Evolutionary conservation across 1,284 basidiomycete genomes (phyloP).

Genomic region (Butyriboletus appendiculatus): DNA sequence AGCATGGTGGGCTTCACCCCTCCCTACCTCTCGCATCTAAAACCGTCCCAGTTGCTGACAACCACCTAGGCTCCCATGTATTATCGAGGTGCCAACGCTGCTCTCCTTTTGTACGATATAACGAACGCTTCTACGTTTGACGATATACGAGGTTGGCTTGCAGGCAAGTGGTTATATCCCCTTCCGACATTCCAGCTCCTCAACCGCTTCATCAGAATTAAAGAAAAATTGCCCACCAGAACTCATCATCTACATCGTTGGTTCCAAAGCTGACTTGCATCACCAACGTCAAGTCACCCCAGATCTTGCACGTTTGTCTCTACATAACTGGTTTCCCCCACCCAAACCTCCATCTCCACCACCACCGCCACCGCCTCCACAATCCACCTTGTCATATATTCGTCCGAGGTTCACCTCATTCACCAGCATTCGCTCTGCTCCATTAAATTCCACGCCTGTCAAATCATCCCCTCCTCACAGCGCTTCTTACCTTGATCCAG

Average conservation of each 20-base stretch:
- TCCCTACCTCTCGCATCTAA: constrained; percentile 17
- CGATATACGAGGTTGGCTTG: constrained; percentile 92
- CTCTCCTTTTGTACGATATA: constrained; percentile 96
- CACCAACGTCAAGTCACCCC: constrained; percentile 71
- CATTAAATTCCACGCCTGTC: constrained; percentile 39
- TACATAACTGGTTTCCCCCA: constrained; percentile 84
- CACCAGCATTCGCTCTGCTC: constrained; percentile 67
- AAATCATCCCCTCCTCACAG: constrained; percentile 49
- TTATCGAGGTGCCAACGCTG: constrained; percentile 97
- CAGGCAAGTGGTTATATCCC: constrained; percentile 50
- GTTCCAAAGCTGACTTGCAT: constrained; percentile 84
- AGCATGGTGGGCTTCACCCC: constrained; percentile 69
- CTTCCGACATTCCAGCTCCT: constrained; percentile 1
- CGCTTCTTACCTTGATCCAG: constrained; percentile 55
- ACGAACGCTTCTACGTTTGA: constrained; percentile 90
- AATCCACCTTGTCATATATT: constrained; percentile 77
- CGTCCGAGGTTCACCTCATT: constrained; percentile 85
- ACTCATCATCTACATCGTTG: constrained; percentile 90
- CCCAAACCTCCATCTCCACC: constrained; percentile 64
- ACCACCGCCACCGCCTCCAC: constrained; percentile 55
- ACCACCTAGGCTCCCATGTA: constrained; percentile 89
- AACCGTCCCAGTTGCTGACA: constrained; percentile 17
- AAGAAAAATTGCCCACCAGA: constrained; percentile 85
- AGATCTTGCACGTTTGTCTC: constrained; percentile 77
- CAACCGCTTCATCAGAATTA: constrained; percentile 57